Conservation (phyloP, 23 red algal species). For the Porphyridium purpureum region DNA sequence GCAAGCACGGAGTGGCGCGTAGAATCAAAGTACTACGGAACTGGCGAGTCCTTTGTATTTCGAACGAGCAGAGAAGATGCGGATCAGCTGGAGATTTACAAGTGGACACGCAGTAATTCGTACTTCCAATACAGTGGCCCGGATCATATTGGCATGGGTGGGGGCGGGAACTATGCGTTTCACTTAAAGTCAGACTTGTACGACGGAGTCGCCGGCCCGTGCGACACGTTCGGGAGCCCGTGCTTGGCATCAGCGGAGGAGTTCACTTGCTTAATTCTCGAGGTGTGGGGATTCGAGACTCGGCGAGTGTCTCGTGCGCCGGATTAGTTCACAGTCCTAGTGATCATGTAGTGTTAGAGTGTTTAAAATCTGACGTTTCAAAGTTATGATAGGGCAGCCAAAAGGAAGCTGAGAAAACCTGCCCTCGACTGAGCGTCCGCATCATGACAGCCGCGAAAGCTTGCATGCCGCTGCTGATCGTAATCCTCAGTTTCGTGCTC, state of each 20-base stretch:
- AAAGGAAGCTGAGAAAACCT: too few relatives aligned
- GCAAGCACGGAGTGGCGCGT: constrained; percentile 42
- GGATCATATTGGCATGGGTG: constrained; percentile 70
- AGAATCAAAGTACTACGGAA: constrained; percentile 25
- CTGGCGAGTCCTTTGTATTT: constrained; percentile 93
- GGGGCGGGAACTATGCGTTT: constrained; percentile 76
- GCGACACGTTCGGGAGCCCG: constrained; percentile 77
- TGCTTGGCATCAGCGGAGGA: constrained; percentile 14
- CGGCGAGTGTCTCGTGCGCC: constrained; percentile 1
- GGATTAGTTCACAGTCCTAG: too few relatives aligned
- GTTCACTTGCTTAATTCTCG: constrained; percentile 8
- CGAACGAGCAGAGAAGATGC: constrained; percentile 11
- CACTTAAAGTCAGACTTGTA: constrained; percentile 74
- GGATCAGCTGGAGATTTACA: constrained; percentile 14
- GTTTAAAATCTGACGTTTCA: too few relatives aligned
- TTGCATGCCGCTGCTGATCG: too few relatives aligned
- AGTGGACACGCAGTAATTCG: constrained; percentile 45
- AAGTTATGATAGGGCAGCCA: too few relatives aligned
- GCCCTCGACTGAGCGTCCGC: too few relatives aligned
- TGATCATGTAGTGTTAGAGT: too few relatives aligned
- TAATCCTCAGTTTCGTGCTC: too few relatives aligned
- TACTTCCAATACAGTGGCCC: constrained; percentile 71
- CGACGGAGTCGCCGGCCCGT: constrained; percentile 53
- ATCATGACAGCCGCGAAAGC: too few relatives aligned
- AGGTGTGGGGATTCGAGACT: constrained; percentile 9